These are phyloP conservation scores for Hymenoscyphus linearis DNA, from an alignment of 2,329 filamentous ascomycete genomes.

Conservation along the genomic window DNA sequence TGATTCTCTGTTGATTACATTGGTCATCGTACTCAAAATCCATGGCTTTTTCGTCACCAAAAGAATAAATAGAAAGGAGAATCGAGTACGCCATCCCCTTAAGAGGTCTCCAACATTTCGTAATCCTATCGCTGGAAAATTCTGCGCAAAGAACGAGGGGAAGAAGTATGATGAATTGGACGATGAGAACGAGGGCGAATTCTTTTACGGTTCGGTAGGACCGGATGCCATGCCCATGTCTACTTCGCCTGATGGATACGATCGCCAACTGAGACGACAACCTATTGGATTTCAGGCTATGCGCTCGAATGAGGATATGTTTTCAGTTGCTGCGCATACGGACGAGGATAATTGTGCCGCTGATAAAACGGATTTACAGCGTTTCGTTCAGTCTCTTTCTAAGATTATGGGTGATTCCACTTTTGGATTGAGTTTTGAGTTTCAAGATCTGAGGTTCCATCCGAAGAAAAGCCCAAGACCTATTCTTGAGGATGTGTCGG, in stretches of 20 bases:
- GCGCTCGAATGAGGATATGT: constrained; percentile 12
- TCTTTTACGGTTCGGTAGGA: background rate
- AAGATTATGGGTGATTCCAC: constrained; percentile 45
- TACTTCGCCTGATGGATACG: background rate
- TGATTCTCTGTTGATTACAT: background rate
- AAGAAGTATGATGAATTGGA: constrained; percentile 17
- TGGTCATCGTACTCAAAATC: constrained; percentile 21
- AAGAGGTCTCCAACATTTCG: constrained; percentile 2
- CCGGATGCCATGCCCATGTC: background rate
- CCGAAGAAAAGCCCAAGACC: constrained; percentile 37
- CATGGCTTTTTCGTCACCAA: constrained; percentile 34
- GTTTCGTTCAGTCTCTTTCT: constrained; percentile 49
- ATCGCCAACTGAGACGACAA: constrained; percentile 6
- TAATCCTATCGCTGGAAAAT: background rate
- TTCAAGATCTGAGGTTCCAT: constrained; percentile 44
- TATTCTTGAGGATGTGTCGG: constrained; percentile 49
- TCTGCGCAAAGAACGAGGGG: background rate
- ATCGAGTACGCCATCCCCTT: background rate
- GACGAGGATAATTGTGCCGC: constrained; percentile 14
- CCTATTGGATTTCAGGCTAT: constrained; percentile 22
- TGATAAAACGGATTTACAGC: constrained; percentile 37
- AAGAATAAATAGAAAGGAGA: constrained; percentile 1
- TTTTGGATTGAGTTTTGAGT: constrained; percentile 50
- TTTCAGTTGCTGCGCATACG: constrained; percentile 13
- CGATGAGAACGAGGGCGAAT: background rate